phyloP scores from a whole-genome alignment of 2,329 filamentous ascomycete genomes.

The Fusarium tupiense region DNA sequence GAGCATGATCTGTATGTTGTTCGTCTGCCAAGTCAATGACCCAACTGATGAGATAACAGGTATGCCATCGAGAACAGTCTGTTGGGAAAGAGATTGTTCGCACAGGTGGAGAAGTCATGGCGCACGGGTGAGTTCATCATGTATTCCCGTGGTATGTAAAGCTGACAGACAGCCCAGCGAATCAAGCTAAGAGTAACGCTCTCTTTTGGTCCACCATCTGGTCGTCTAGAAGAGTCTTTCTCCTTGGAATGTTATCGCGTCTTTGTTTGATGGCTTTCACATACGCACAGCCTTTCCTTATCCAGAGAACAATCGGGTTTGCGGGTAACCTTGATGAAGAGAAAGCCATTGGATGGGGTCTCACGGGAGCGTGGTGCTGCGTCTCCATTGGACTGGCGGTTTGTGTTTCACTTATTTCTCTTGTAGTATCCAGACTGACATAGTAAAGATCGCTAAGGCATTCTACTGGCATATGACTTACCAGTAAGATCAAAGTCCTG shows the following conservation, averaged over 20 bases:
- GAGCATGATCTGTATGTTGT: conserved; percentile 1
- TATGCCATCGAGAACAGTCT: not conserved
- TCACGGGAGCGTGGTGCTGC: conserved; percentile 5
- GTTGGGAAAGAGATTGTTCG: not conserved
- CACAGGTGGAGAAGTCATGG: not conserved
- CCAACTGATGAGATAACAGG: not conserved
- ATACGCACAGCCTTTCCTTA: conserved; percentile 14
- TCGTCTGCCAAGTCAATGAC: accelerated
- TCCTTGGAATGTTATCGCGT: not conserved
- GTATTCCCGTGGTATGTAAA: not conserved
- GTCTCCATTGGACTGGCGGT: conserved; percentile 13
- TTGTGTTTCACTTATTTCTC: not conserved
- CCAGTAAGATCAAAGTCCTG: not conserved
- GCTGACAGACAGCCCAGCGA: not conserved
- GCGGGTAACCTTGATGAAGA: not conserved
- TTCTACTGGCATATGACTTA: conserved; percentile 20
- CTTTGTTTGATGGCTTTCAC: conserved; percentile 11
- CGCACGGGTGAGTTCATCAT: not conserved
- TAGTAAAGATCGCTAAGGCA: not conserved
- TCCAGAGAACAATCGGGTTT: not conserved
- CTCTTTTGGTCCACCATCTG: conserved; percentile 13
- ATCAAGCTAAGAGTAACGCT: not conserved
- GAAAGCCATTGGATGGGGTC: conserved; percentile 9
- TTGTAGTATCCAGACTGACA: not conserved
- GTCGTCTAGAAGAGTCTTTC: not conserved